These are phyloP conservation scores for Corylus avellana DNA, from an alignment of 306 rosid genomes.

Conservation along the genomic window DNA sequence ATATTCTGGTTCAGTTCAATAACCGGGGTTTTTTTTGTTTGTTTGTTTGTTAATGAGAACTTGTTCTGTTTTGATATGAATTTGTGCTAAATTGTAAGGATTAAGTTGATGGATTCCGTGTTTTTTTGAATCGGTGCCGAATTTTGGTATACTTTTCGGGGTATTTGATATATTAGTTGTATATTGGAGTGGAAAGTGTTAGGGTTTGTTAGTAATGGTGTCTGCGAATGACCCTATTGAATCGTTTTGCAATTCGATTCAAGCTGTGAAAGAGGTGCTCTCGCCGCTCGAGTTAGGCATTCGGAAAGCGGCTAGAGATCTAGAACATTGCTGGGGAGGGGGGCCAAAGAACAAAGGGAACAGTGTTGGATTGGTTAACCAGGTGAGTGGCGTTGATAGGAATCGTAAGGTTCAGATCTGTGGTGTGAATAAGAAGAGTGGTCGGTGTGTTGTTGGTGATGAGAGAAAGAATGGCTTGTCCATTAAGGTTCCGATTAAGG, in stretches of 20 bases:
- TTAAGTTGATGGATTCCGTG: slow-evolving; percentile 7
- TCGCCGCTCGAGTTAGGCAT: slow-evolving; percentile 76
- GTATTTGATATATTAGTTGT: slow-evolving; percentile 1
- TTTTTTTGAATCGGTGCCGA: slow-evolving; percentile 19
- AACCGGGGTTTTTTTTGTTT: not conserved
- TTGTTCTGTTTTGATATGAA: not conserved
- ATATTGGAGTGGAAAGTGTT: not conserved
- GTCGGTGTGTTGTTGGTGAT: slow-evolving; percentile 45
- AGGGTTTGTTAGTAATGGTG: slow-evolving; percentile 65
- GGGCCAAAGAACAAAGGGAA: slow-evolving; percentile 43
- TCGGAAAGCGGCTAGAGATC: slow-evolving; percentile 81
- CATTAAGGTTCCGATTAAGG: slow-evolving; percentile 68
- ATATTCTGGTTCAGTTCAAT: slow-evolving; percentile 26
- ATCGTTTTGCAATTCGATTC: slow-evolving; percentile 86
- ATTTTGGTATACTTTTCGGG: not conserved
- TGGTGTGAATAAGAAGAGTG: slow-evolving; percentile 57
- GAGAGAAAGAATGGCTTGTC: slow-evolving; percentile 59
- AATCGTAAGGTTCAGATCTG: slow-evolving; percentile 60
- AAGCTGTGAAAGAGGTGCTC: slow-evolving; percentile 67
- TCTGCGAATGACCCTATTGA: slow-evolving; percentile 78
- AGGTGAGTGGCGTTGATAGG: slow-evolving; percentile 46
- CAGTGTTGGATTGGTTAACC: slow-evolving; percentile 51
- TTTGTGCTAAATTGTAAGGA: not conserved
- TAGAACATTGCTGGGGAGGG: slow-evolving; percentile 77
- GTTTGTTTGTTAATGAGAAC: not conserved